Conservation (phyloP, 306 rosid genomes). For the Rubus idaeus region DNA sequence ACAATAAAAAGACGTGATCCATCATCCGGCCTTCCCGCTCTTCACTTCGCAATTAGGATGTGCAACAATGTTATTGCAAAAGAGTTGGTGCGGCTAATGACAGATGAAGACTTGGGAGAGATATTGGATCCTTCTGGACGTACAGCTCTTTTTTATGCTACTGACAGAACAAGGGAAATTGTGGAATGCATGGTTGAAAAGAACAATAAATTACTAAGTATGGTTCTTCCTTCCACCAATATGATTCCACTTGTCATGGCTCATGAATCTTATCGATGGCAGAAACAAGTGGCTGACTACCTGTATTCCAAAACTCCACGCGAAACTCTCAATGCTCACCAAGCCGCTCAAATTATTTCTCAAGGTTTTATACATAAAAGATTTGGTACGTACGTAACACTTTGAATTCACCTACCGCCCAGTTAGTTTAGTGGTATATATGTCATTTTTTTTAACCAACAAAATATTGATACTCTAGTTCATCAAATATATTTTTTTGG, state of each 20-base stretch:
- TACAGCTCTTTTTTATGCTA: background rate
- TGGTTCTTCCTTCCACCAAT: background rate
- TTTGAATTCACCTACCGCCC: too few species aligned
- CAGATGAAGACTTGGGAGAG: background rate
- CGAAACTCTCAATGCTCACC: background rate
- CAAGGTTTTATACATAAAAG: background rate
- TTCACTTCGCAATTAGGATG: background rate
- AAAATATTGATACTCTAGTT: too few species aligned
- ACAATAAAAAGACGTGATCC: background rate
- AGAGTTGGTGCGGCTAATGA: background rate
- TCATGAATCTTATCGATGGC: too few species aligned
- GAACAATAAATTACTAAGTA: background rate
- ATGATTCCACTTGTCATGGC: background rate
- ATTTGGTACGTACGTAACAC: background rate
- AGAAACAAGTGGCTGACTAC: too few species aligned
- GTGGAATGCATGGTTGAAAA: background rate
- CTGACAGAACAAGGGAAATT: background rate
- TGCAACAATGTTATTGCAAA: background rate
- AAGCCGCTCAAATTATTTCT: background rate
- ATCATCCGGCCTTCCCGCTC: background rate
- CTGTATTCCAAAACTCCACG: background rate
- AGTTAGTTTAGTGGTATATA: too few species aligned
- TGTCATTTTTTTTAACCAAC: too few species aligned
- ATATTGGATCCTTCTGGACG: background rate
- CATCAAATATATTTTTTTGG: too few species aligned